Evolutionary conservation across 2,329 filamentous ascomycete species (phyloP).

Genomic region (Colletotrichum eremochloae): DNA sequence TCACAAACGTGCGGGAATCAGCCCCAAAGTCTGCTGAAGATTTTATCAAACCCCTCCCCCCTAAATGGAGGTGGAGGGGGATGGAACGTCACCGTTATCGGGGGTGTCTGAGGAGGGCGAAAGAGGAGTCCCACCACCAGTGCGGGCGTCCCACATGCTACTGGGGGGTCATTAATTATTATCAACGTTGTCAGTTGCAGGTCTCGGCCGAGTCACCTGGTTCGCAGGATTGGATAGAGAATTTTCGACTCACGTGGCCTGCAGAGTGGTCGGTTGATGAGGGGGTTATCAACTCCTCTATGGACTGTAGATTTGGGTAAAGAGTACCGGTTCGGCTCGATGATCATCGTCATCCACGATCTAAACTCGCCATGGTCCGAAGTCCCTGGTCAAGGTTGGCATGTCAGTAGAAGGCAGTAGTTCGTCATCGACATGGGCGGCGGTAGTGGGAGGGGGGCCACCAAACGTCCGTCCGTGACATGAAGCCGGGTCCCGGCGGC

Average conservation of each 20-base stretch:
- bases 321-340: not conserved
- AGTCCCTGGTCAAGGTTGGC: slow-evolving; percentile 25
- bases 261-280: slow-evolving; percentile 1
- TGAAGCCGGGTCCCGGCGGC: slow-evolving; percentile 25
- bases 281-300: not conserved
- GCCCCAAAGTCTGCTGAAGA: slow-evolving; percentile 35
- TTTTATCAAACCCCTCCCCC: slow-evolving; percentile 8
- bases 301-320: slow-evolving; percentile 3
- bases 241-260: not conserved
- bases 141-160: not conserved
- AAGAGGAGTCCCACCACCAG: slow-evolving; percentile 29
- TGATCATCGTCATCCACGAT: slow-evolving; percentile 27
- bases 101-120: slow-evolving; percentile 16
- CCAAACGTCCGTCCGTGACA: slow-evolving; percentile 24
- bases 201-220: slow-evolving; percentile 33
- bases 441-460: slow-evolving; percentile 1
- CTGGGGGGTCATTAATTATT: slow-evolving; percentile 8
- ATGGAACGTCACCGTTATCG: slow-evolving; percentile 44
- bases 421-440: slow-evolving; percentile 5
- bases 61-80: slow-evolving; percentile 36
- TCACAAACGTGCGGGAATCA: slow-evolving; percentile 31
- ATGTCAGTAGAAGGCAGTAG: slow-evolving; percentile 30
- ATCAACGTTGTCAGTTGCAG: slow-evolving; percentile 40
- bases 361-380: slow-evolving; percentile 24
- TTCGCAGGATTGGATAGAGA: slow-evolving; percentile 30